A percentile compares a stretch with the other conserved stretches of the same genome.
These are phyloP conservation scores for Henckelia pumila DNA, from an alignment of 257 asterid genomes.

Conservation along the genomic window DNA sequence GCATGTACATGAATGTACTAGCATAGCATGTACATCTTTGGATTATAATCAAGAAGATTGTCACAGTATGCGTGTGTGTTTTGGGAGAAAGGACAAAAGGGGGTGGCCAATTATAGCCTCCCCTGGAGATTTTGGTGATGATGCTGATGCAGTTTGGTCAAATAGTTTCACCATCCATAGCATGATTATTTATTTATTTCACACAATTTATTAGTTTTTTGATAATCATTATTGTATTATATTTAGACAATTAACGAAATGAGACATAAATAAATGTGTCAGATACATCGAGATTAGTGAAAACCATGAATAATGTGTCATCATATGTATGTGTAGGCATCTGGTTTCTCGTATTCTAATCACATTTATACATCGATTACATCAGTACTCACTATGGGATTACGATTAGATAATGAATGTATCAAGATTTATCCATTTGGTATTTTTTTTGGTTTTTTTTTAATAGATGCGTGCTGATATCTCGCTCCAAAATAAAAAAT, in stretches of 20 bases:
- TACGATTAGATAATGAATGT: no score
- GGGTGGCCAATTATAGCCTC: constrained; percentile 11
- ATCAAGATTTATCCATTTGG: no score
- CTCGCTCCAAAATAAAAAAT: no score
- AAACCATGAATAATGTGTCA: background rate
- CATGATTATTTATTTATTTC: background rate
- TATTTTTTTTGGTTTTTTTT: no score
- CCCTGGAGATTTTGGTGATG: constrained; percentile 21
- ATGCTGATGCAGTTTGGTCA: constrained; percentile 1
- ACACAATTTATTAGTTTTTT: background rate
- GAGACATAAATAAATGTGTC: background rate
- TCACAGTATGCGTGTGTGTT: constrained; percentile 11
- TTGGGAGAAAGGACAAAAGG: constrained; percentile 19
- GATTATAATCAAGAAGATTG: background rate
- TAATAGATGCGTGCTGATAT: no score
- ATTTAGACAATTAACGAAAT: no score
- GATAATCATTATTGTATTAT: no score
- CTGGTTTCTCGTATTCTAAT: background rate
- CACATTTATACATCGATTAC: background rate
- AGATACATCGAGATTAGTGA: background rate
- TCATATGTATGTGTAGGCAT: no score
- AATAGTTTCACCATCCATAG: background rate
- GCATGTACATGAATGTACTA: constrained; percentile 12
- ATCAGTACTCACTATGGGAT: background rate
- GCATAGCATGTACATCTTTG: background rate